A percentile compares a stretch with the other conserved stretches of the same genome.
Conservation (phyloP, 345 rosid species). For the Brassica napus region Da-Ae NC_063445.1:19949001-19949500, state of each 20-base stretch:
- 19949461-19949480: constrained; percentile 36
- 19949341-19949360: neutral
- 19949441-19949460: constrained; percentile 37
- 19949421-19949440: constrained; percentile 31
- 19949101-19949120: constrained; percentile 21
- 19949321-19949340: constrained; percentile 21
- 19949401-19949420: constrained; percentile 31
- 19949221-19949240: constrained; percentile 25
- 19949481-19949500: constrained; percentile 30
- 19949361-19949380: constrained; percentile 27
- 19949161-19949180: constrained; percentile 31
- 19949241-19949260: constrained; percentile 27
- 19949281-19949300: neutral
- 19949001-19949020: constrained; percentile 19
- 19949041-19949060: constrained; percentile 44
- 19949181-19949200: constrained; percentile 28
- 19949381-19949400: constrained; percentile 28
- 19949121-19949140: constrained; percentile 5
- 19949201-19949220: constrained; percentile 30
- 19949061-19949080: constrained; percentile 42
- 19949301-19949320: constrained; percentile 24
- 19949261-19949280: constrained; percentile 24
- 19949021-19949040: constrained; percentile 44
- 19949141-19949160: constrained; percentile 35
- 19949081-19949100: constrained; percentile 35